phyloP scores from a whole-genome alignment of 257 asterid species.

The Solanum raphanifolium region DNA sequence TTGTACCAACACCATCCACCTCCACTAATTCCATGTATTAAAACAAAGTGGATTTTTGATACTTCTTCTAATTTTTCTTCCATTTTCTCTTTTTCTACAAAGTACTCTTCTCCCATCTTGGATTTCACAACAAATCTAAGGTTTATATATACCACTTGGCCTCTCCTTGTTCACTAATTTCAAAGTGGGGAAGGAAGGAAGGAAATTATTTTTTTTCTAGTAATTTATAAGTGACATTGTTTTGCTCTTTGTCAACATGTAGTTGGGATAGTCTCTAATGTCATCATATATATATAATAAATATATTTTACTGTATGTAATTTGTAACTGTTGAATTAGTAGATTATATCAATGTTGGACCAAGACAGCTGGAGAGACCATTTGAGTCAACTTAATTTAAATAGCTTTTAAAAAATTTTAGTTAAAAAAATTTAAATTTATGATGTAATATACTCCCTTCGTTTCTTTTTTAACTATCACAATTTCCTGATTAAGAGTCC shows the following conservation, averaged over 20 bases:
- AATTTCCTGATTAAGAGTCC: no score
- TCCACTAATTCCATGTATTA: conserved; percentile 49
- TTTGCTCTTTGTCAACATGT: neutral
- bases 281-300: neutral
- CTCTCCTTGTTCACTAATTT: neutral
- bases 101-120: conserved; percentile 3
- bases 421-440: neutral
- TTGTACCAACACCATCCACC: conserved; percentile 83
- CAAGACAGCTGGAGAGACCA: neutral
- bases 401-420: neutral
- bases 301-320: neutral
- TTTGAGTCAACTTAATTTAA: neutral
- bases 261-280: neutral
- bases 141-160: neutral
- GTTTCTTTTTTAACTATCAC: neutral
- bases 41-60: conserved; percentile 38
- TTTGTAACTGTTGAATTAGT: neutral
- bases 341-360: neutral
- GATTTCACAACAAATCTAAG: neutral
- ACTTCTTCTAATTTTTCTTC: neutral
- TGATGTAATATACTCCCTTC: neutral
- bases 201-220: neutral
- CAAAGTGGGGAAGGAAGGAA: neutral
- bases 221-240: neutral
- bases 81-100: neutral